Base-by-base conservation (phyloP, 2,329 filamentous ascomycete genomes). In the Hypoxylon sp. region DNA sequence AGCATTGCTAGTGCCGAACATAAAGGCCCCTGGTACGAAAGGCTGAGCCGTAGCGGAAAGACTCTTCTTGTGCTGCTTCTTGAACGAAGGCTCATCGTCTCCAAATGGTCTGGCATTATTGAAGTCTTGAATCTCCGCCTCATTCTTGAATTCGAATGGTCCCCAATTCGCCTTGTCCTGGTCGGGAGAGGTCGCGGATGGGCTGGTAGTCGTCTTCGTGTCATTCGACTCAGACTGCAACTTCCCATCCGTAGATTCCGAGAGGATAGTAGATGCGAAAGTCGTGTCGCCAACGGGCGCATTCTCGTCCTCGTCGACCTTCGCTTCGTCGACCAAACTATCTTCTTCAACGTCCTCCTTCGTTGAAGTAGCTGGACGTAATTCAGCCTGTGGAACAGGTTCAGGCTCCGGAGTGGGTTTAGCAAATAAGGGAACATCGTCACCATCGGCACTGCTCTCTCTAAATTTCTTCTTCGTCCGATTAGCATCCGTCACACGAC, bases 341-440 rank as follows among this genome's bases (percentile, higher is more conserved):
- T 83, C 82, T 33, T 83, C 81, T 9, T 81, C 79, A 13, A 44
- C 17, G 33, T 63, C 63, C 22, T 63, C 55, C 22, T 63, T 60
- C 9, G 22, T 56, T 11, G 59, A 56, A 9, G 37, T 47, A 76
- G 73, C 3, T 62, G 64, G 13, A 56, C 68, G 57, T 35, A 70
- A 6, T 26, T 69, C 57, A 9, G 65, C 48, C 53, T 80, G 78
- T 0, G 77, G 74, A 3, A 80, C 76, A 13, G 78, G 76, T 71
- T 74, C 77, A 26, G 76, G 72, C 54, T 75, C 73, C 5, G 78
- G 76, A 1, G 81, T 82, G 13, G 84, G 85, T 56, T 88, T 84
- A 8, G 93, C 93, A 78, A 97, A 97, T 56, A 89, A 84, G 22
- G 92, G 91, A 24, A 95, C 89, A 54, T 91, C 87, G 73, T 97